Percentiles rank a stretch among this genome's conserved stretches.
Evolutionary conservation across 2,329 filamentous ascomycete species (phyloP).

Genomic region (Berkeleyomyces rouxiae): DNA sequence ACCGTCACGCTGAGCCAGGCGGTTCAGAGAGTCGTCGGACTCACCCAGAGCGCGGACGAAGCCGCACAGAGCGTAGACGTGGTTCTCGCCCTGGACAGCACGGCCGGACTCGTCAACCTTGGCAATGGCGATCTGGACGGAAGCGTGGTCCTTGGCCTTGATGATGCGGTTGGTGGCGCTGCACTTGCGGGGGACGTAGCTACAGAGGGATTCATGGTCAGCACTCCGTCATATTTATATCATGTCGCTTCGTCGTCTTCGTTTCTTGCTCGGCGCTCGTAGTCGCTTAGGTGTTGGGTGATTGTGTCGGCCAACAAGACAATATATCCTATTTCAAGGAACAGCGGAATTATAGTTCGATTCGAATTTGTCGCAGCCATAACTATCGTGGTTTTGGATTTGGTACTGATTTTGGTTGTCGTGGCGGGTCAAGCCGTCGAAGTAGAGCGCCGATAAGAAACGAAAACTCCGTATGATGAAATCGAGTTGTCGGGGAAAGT

Average conservation of each 20-base stretch:
- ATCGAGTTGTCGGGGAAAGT: not conserved
- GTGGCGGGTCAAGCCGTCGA: not conserved
- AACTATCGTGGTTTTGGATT: no score
- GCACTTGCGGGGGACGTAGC: constrained; percentile 98
- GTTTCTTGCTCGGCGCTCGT: not conserved
- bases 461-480: not conserved
- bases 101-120: constrained; percentile 99
- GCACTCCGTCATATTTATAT: not conserved
- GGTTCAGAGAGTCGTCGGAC: constrained; percentile 91
- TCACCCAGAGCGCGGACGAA: constrained; percentile 98
- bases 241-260: not conserved
- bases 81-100: constrained; percentile 84
- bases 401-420: not conserved
- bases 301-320: not conserved
- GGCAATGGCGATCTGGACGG: constrained; percentile 89
- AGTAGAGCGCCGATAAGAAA: not conserved
- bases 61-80: constrained; percentile 91
- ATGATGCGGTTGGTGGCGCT: constrained; percentile 98
- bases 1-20: constrained; percentile 87
- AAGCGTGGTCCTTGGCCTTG: constrained; percentile 99
- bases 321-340: no score
- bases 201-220: constrained; percentile 23
- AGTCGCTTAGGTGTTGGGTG: not conserved
- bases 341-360: no score
- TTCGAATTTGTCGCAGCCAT: no score